Evolutionary conservation across 2,329 filamentous ascomycete species (phyloP).

Genomic region (Aspergillus thermomutatus): DNA sequence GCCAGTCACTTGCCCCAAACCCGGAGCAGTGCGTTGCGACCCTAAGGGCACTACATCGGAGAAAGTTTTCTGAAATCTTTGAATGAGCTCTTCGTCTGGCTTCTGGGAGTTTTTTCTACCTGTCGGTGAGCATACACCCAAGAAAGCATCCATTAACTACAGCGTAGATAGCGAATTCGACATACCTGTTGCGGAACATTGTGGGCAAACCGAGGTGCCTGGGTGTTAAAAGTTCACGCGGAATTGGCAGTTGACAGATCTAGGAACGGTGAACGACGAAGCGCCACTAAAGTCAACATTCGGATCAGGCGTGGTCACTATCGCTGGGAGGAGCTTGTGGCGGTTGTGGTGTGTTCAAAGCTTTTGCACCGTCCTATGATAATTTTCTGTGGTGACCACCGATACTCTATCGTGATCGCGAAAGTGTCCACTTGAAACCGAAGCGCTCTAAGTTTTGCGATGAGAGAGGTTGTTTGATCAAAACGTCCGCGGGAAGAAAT

Average conservation of each 20-base stretch:
- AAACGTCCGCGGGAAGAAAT: constrained; percentile 1
- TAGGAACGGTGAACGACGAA: neutral
- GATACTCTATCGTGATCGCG: neutral
- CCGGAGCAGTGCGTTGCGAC: constrained; percentile 32
- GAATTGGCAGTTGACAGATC: neutral
- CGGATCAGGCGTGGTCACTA: constrained; percentile 4
- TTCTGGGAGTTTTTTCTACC: constrained; percentile 75
- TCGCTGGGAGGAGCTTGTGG: neutral
- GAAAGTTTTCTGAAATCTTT: constrained; percentile 79
- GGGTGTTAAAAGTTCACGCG: neutral
- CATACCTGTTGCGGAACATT: constrained; percentile 51
- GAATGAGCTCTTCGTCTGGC: constrained; percentile 78
- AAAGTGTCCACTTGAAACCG: neutral
- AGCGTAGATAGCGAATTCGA: constrained; percentile 11
- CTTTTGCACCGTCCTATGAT: neutral
- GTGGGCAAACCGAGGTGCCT: constrained; percentile 2
- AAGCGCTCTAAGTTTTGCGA: neutral
- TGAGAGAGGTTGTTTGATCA: neutral
- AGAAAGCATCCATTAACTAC: constrained; percentile 1
- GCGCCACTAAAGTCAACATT: constrained; percentile 8
- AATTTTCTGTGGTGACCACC: neutral
- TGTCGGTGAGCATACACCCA: constrained; percentile 9
- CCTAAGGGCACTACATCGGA: constrained; percentile 61
- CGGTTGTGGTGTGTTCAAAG: neutral
- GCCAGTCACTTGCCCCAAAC: constrained; percentile 18